phyloP scores from a whole-genome alignment of 306 rosid species.

The Dicorynia guianensis region DNA sequence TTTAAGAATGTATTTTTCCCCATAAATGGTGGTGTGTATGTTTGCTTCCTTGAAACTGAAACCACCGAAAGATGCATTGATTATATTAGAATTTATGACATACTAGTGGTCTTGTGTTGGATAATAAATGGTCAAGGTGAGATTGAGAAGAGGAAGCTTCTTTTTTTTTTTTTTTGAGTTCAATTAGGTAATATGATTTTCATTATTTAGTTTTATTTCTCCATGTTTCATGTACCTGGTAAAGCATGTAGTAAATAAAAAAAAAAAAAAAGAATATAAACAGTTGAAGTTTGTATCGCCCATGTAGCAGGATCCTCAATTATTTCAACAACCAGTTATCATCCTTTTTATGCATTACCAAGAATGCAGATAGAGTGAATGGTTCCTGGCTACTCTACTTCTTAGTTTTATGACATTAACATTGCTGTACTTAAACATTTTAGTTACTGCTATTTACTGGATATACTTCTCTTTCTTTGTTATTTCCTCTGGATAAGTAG shows the following conservation, averaged over 20 bases:
- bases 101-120: no score
- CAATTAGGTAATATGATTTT: no score
- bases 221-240: not conserved
- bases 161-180: no score
- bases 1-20: not conserved
- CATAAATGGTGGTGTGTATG: not conserved
- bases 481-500: constrained; percentile 11
- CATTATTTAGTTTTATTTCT: not conserved
- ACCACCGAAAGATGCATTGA: not conserved
- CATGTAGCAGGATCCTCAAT: constrained; percentile 2
- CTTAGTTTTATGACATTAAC: constrained; percentile 15
- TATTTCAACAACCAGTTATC: not conserved
- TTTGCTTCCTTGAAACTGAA: constrained; percentile 9
- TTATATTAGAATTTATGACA: not conserved
- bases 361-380: constrained; percentile 15
- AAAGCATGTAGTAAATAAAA: not conserved
- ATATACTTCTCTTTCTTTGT: not conserved
- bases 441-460: constrained; percentile 24
- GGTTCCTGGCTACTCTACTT: not conserved
- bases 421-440: constrained; percentile 2
- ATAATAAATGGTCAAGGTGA: no score
- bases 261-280: not conserved
- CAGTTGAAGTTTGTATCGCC: constrained; percentile 7
- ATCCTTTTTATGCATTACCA: not conserved
- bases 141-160: no score